Evolutionary conservation across 257 asterid genomes (phyloP).

Genomic region (Salvia miltiorrhiza): DNA sequence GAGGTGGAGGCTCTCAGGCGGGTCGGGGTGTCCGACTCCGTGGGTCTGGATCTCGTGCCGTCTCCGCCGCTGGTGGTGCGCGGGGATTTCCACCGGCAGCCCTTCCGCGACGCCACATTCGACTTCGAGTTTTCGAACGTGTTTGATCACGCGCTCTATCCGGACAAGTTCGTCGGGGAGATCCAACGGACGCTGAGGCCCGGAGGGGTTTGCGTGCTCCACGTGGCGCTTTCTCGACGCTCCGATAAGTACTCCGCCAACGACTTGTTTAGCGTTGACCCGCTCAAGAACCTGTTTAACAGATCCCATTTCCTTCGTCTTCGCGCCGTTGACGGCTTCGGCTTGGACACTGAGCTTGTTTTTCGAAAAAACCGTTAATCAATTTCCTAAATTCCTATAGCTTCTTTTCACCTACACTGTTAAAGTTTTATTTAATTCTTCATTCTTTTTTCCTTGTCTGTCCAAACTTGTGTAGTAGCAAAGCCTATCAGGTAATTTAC

Average conservation of each 20-base stretch:
- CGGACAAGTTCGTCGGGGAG: conserved; percentile 61
- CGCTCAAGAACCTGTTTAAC: conserved; percentile 58
- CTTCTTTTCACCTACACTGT: neutral
- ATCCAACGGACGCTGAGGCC: conserved; percentile 69
- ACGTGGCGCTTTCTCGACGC: conserved; percentile 50
- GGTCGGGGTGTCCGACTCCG: conserved; percentile 65
- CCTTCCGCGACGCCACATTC: conserved; percentile 54
- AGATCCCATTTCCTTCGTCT: conserved; percentile 44
- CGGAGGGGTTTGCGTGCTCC: conserved; percentile 61
- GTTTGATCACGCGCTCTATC: conserved; percentile 89
- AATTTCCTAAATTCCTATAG: neutral
- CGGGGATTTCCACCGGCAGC: conserved; percentile 88
- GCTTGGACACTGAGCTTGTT: conserved; percentile 71
- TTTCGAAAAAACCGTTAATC: conserved; percentile 33
- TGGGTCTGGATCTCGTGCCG: conserved; percentile 88
- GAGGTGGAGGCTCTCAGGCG: conserved; percentile 78
- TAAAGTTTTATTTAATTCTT: neutral
- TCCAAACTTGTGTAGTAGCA: too few species aligned
- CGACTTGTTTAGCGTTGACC: conserved; percentile 62
- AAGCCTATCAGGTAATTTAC: too few species aligned
- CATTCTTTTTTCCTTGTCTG: neutral
- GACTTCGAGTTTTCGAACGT: conserved; percentile 93
- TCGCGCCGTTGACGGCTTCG: conserved; percentile 65
- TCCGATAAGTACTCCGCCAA: conserved; percentile 78
- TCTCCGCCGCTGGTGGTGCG: conserved; percentile 76